A percentile compares a stretch with the other conserved stretches of the same genome.
These are phyloP conservation scores for Mesembryanthemum crystallinum DNA, from an alignment of 148 eudicot genomes.

Conservation along the genomic window DNA sequence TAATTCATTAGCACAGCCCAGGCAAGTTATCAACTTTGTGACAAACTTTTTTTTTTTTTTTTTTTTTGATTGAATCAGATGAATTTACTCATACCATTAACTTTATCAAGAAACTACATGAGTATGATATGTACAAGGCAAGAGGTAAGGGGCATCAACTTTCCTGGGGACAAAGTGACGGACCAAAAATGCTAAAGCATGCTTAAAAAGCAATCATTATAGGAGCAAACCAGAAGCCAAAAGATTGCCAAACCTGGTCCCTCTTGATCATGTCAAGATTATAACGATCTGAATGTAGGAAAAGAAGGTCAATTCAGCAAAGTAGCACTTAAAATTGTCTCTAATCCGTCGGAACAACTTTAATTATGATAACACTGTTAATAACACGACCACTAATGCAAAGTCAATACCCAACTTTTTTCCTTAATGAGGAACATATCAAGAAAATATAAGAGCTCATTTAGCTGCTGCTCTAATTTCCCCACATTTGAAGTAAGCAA, in stretches of 20 bases:
- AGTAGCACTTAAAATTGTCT: constrained; percentile 13
- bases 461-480: too few relatives aligned
- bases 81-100: too few relatives aligned
- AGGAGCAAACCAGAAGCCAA: constrained; percentile 31
- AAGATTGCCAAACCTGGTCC: constrained; percentile 22
- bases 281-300: constrained; percentile 12
- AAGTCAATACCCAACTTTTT: neutral
- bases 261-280: constrained; percentile 26
- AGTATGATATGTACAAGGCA: neutral
- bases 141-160: neutral
- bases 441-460: too few relatives aligned
- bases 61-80: too few relatives aligned
- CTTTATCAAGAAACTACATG: neutral
- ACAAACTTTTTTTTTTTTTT: too few relatives aligned
- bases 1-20: too few relatives aligned
- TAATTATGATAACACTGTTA: constrained; percentile 3
- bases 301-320: constrained; percentile 5
- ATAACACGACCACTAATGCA: neutral
- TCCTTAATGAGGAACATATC: neutral
- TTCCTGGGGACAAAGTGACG: constrained; percentile 41
- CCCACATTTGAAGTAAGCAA: too few relatives aligned
- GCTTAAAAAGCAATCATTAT: constrained; percentile 43
- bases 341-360: neutral
- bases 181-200: constrained; percentile 42
- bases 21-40: too few relatives aligned